Evolutionary conservation across 2,329 filamentous ascomycete species (phyloP), one percentile per base, ranked within the genome.

Genomic region (Aspergillus melleus): DNA sequence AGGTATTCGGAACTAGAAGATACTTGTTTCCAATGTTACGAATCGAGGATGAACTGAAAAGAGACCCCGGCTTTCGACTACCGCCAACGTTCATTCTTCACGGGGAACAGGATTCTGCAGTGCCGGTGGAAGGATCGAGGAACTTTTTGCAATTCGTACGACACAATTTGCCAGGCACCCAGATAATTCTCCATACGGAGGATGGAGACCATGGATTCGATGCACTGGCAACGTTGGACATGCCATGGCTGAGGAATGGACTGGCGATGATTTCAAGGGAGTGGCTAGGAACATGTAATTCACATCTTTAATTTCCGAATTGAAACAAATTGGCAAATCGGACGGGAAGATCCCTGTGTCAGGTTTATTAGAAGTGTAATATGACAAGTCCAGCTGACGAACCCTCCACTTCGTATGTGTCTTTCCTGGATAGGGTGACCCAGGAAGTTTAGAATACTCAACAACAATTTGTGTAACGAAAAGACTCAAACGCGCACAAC

Each of bases 161-260:
- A 29, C 8, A 8, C 20, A 52, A 32, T 4, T 5, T 42, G 22
- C 47, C 47, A 10, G 32, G 42, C 11, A 39, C 24, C 4, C 14
- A 16, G 10, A 4, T 26, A 2, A 42, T 42, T 14, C n/a, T 57
- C 9, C 30, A 57, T 12, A 57, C 22, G 10, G 14, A 57, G 20
- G 22, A 51, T 4, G 54, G 54, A 10, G 54, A 57, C 14, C 49
- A 57, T 30, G 47, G 54, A 6, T 57, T 57, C 20, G 54, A 57
- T 30, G 22, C 24, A 2, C 47, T 51, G 8, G 54, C 54, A 26
- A 44, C 22, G 1, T 42, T 57, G 9, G n/a, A 44, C 6, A 52
- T 36, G 9, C 54, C 54, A 3, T 57, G 49, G 54, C 2, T 57
- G 14, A 44, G 5, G 20, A 26, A 30, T 19, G 36, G 30, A 24